Conservation (phyloP, 139 green algal genomes). For the Volvox reticuliferus region DNA sequence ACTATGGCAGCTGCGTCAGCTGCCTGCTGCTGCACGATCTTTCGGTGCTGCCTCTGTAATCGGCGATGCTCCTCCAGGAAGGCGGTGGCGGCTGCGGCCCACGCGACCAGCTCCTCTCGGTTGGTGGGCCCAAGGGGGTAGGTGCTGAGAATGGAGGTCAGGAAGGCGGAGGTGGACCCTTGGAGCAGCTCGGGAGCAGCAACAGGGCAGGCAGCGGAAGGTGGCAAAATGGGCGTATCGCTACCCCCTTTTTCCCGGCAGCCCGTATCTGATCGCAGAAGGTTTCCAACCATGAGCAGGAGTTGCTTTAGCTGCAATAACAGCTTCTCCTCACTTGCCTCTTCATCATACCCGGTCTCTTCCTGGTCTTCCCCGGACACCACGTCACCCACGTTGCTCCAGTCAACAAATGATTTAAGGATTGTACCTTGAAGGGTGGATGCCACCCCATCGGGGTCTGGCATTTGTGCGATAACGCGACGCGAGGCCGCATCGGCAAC, state of each 20-base stretch:
- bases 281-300: not conserved
- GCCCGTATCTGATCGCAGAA: not conserved
- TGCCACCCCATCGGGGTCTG: not conserved
- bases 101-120: not conserved
- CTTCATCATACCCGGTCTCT: not conserved
- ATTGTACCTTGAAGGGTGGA: not conserved
- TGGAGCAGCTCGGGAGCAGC: conserved; percentile 7
- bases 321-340: conserved; percentile 1
- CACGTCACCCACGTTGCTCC: not conserved
- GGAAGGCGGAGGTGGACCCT: not conserved
- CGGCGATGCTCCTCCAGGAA: not conserved
- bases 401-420: not conserved
- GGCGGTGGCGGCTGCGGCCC: not conserved
- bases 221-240: not conserved
- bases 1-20: no score
- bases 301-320: not conserved
- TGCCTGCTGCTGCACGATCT: not conserved
- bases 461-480: not conserved
- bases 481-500: not conserved
- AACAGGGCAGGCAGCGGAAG: not conserved
- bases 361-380: not conserved
- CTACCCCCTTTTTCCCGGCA: no score
- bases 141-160: not conserved
- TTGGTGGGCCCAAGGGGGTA: not conserved
- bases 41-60: not conserved